Percentiles rank a stretch among this genome's conserved stretches.
Evolutionary conservation across 345 rosid species (phyloP).

Genomic region (Microthlaspi erraticum): DNA sequence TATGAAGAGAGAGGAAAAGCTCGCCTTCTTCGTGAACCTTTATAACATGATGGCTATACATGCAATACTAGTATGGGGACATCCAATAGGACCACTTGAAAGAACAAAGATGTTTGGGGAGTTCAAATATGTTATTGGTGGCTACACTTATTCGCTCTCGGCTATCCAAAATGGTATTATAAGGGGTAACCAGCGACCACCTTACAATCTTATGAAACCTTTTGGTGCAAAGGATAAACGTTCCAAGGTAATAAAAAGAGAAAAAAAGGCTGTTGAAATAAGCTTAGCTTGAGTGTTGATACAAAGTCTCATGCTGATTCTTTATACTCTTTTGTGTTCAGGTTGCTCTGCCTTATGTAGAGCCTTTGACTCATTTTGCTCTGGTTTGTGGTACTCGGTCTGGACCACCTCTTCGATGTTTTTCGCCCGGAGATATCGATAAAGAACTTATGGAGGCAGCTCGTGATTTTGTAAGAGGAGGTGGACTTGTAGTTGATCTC

Average conservation of each 20-base stretch:
- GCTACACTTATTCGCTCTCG: constrained; percentile 75
- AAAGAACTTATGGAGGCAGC: constrained; percentile 82
- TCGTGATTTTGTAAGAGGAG: constrained; percentile 63
- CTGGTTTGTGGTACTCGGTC: constrained; percentile 80
- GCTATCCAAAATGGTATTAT: constrained; percentile 86
- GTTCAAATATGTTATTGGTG: constrained; percentile 81
- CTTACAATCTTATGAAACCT: constrained; percentile 80
- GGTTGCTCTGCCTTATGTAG: constrained; percentile 70
- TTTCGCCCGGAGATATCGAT: constrained; percentile 77
- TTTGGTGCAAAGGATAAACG: constrained; percentile 77
- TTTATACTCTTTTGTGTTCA: constrained; percentile 33
- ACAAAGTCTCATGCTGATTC: constrained; percentile 1
- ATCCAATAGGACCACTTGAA: constrained; percentile 76
- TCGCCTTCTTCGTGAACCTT: constrained; percentile 84
- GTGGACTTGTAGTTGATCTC: constrained; percentile 71
- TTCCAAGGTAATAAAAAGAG: constrained; percentile 47
- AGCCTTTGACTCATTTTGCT: constrained; percentile 79
- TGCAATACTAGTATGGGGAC: constrained; percentile 72
- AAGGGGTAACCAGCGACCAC: constrained; percentile 79
- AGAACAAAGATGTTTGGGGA: constrained; percentile 72
- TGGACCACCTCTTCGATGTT: constrained; percentile 80
- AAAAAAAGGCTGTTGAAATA: not conserved
- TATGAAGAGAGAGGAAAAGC: constrained; percentile 75
- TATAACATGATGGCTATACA: constrained; percentile 92
- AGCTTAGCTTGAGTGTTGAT: constrained; percentile 2